Conservation (phyloP, 208 protist genomes). For the Tritrichomonas musculus region DNA sequence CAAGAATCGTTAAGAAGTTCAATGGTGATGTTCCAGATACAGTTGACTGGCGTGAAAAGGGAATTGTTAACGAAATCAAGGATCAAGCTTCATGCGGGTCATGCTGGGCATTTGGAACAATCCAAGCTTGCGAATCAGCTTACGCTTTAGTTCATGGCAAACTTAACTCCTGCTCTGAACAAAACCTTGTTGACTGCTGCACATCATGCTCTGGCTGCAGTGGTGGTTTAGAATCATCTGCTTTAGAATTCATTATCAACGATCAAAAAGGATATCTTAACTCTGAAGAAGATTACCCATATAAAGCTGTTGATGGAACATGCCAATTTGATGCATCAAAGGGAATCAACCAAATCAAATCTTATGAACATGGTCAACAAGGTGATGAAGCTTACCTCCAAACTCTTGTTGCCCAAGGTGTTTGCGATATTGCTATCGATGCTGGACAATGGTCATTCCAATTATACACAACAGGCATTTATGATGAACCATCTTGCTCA, state of each 20-base stretch:
- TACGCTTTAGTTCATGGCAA: background rate
- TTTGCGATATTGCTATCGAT: constrained; percentile 42
- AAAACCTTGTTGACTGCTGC: constrained; percentile 41
- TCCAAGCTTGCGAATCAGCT: too few relatives aligned
- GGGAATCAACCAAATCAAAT: background rate
- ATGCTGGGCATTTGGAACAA: constrained; percentile 52
- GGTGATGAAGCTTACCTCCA: constrained; percentile 39
- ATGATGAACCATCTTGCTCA: constrained; percentile 27
- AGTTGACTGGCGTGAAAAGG: constrained; percentile 57
- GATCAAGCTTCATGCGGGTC: too few relatives aligned
- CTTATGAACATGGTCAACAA: constrained; percentile 17
- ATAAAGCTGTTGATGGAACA: background rate
- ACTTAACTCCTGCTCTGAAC: constrained; percentile 4
- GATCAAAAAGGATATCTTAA: background rate
- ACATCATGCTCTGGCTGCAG: background rate
- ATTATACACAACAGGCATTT: constrained; percentile 44
- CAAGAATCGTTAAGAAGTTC: background rate
- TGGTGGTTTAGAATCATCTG: background rate
- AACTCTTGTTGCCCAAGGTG: background rate
- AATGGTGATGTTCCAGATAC: constrained; percentile 27
- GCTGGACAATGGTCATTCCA: constrained; percentile 43
- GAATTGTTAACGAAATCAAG: constrained; percentile 54
- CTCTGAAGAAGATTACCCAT: background rate
- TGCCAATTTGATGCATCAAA: background rate
- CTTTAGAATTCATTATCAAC: constrained; percentile 17